These are phyloP conservation scores for Boletales sp. DNA, from an alignment of 768 basidiomycete species.

Conservation along the genomic window DNA sequence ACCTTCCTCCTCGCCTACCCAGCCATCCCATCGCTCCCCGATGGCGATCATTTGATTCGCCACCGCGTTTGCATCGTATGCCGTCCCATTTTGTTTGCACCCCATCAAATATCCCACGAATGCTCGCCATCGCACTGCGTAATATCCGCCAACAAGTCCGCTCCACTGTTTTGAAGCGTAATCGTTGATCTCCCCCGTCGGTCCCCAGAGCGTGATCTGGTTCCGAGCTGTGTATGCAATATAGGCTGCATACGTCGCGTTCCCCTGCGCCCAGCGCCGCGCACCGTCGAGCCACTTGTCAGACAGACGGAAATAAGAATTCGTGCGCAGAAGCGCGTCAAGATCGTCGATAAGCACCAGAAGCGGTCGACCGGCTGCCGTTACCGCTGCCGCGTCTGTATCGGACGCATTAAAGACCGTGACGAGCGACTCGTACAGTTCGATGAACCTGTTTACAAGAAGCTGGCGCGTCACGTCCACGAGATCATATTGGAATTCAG, in stretches of 20 bases:
- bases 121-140: constrained; percentile 32
- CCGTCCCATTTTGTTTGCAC: constrained; percentile 23
- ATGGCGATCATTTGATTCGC: constrained; percentile 27
- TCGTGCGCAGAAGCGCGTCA: constrained; percentile 32
- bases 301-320: constrained; percentile 32
- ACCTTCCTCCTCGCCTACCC: constrained; percentile 13
- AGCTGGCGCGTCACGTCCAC: constrained; percentile 39
- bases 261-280: constrained; percentile 24
- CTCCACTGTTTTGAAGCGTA: constrained; percentile 45
- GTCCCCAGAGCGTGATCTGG: constrained; percentile 44
- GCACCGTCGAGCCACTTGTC: constrained; percentile 35
- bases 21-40: constrained; percentile 30
- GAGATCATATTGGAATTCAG: constrained; percentile 38
- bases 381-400: constrained; percentile 18
- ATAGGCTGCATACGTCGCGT: constrained; percentile 31
- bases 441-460: constrained; percentile 36
- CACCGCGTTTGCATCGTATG: constrained; percentile 28
- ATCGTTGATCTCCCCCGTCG: constrained; percentile 38
- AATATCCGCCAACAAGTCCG: constrained; percentile 37
- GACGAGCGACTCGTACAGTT: constrained; percentile 30
- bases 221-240: constrained; percentile 39
- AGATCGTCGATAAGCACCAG: constrained; percentile 31
- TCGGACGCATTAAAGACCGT: constrained; percentile 23
- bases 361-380: constrained; percentile 25
- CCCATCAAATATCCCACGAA: constrained; percentile 33